Base-by-base conservation (phyloP, 352 stramenopile species). In the Pythium coloratum region DNA sequence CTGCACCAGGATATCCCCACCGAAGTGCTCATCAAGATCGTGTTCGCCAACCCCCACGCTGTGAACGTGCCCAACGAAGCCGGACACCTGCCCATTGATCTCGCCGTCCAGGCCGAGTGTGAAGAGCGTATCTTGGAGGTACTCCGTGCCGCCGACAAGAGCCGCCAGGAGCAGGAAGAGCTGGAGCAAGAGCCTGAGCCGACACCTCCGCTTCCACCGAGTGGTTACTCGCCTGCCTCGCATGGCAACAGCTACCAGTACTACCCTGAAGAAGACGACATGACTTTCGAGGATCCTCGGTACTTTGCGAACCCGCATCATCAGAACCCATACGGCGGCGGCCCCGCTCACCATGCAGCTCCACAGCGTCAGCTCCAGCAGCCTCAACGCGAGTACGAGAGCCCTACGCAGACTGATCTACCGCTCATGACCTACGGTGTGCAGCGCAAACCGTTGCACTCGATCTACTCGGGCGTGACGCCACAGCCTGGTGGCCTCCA, bases 1-100 rank as follows among this genome's bases (percentile, higher is more conserved):
- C 69, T 93, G 62, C 85, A 93, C 70, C 85, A 93, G 62, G 73
- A 87, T 62, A 75, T 85, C 56, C 78, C 83, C 14, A 89, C 80
- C 1, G 83, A 93, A 54, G 79, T 91, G 59, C 76, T 93, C 32
- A 76, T 93, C 66, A 91, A 91, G 65, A 84, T 93, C 64, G 76
- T 93, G 20, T 90, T 91, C 53, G 85, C 81, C 26, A 91, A 93
- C 72, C 85, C 83, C 44, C 81, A 88, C 65, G 82, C 81, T 8
- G 82, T 90, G 33, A 80, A 86, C 56, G 66, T 88, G 62, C 80
- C 79, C 62, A 93, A 91, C 55, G 80, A 90, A 46, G 85, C 85
- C n/a, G 83, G 83, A 5, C 85, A 91, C 54, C 42, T 91, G 32
- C 83, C 85, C 32, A 84, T 91, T 70, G 85, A 93, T 62, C 69